A percentile compares a stretch with the other conserved stretches of the same genome.
These are phyloP conservation scores for Colletotrichum horii DNA, from an alignment of 2,329 filamentous ascomycete species.

Conservation along the genomic window DNA sequence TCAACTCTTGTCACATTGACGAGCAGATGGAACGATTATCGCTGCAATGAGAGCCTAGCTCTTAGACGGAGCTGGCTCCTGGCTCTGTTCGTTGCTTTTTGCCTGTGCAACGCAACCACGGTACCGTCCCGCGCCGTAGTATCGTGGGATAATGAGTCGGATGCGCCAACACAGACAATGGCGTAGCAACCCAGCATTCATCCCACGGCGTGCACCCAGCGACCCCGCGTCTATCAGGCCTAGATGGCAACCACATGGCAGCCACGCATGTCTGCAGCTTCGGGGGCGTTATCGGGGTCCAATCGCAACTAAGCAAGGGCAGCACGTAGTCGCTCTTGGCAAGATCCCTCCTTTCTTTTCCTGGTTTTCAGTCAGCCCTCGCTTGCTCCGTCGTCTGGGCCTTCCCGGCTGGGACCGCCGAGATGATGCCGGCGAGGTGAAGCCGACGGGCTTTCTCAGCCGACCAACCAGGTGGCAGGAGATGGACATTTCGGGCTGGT, in stretches of 20 bases:
- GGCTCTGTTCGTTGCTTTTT: neutral
- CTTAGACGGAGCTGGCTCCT: neutral
- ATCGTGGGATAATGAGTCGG: neutral
- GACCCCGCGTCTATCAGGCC: neutral
- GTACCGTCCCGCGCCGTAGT: neutral
- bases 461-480: neutral
- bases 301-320: neutral
- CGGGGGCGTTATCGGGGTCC: neutral
- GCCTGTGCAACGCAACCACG: neutral
- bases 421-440: neutral
- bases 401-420: neutral
- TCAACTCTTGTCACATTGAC: neutral
- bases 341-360: neutral
- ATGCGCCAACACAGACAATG: neutral
- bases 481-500: constrained; percentile 2
- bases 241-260: neutral
- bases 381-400: neutral
- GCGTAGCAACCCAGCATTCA: neutral
- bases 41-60: neutral
- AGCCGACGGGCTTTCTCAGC: neutral
- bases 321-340: neutral
- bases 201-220: neutral
- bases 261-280: neutral
- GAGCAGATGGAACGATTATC: neutral
- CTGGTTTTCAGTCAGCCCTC: neutral